Base-by-base conservation (phyloP, 441 rosid species). In the Macaranga tanarius region DNA sequence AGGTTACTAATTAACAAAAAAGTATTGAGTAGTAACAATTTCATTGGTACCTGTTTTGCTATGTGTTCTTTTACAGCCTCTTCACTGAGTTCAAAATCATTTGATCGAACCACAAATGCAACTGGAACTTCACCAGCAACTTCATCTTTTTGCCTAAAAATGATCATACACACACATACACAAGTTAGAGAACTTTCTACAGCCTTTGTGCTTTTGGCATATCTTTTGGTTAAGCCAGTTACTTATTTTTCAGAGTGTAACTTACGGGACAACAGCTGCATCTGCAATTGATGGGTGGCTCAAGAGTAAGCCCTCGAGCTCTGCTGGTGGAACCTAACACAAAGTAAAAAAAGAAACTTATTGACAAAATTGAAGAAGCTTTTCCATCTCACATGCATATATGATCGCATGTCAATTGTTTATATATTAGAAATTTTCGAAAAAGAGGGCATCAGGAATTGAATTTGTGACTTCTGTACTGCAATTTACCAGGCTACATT, bases 221-320 rank as follows among this genome's bases (percentile, higher is more conserved):
- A 13, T 47, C 50, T 13, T 62, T 62, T 40, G 48, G 7, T 11
- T 28, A 70, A 51, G 50, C 19, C 12, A n/a, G 2, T 31, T 25
- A 31, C 23, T 19, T 7, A 45, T 16, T 12, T 17, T 17, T 51
- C 3, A 7, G 7, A 15, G 7, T 23, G 12, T 15, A 44, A 81
- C 97, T 79, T 84, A 90, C 95, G 92, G 93, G 65, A 93, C 93
- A 66, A 93, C 98, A 12, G 95, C 98, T 2, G 98, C 98, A 71
- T 93, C 98, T 1, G 86, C 87, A 63, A 93, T 85, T 19, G 83
- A 85, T 26, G 91, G 82, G 67, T 93, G 95, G 80, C 65, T 83
- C 19, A 91, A 62, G 10, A 93, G 92, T 26, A 93, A 83, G 51
- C 90, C 82, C 75, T 93, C 98, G 17, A 93, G 88, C 83, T 93